Conservation (phyloP, 257 asterid species). For the Ilex asprella region DNA sequence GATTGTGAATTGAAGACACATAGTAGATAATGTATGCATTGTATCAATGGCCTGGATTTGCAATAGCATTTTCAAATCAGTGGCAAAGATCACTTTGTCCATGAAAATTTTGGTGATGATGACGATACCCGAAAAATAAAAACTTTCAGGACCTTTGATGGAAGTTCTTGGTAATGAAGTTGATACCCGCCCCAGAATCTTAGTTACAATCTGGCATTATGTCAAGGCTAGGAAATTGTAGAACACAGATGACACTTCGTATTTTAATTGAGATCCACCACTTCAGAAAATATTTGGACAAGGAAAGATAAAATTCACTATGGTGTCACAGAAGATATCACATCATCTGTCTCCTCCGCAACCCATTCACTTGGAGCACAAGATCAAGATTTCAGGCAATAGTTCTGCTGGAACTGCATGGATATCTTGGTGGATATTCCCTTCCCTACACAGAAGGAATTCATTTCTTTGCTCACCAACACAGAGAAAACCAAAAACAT, state of each 20-base stretch:
- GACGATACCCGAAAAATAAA: too few relatives aligned
- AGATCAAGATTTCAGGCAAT: constrained; percentile 81
- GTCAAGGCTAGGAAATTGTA: constrained; percentile 91
- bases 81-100: too few relatives aligned
- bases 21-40: too few relatives aligned
- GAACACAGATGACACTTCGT: constrained; percentile 74
- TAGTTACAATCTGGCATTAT: constrained; percentile 91
- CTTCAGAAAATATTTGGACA: constrained; percentile 89
- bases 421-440: constrained; percentile 89
- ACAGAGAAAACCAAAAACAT: constrained; percentile 89
- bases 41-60: too few relatives aligned
- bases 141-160: too few relatives aligned
- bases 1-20: too few relatives aligned
- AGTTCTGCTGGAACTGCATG: constrained; percentile 89
- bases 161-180: constrained; percentile 89
- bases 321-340: too few relatives aligned
- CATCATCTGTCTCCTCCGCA: too few relatives aligned
- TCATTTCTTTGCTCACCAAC: constrained; percentile 71
- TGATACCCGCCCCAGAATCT: constrained; percentile 82
- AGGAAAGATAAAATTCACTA: constrained; percentile 57
- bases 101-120: too few relatives aligned
- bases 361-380: too few relatives aligned
- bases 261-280: constrained; percentile 81
- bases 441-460: constrained; percentile 84
- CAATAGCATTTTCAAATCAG: too few relatives aligned